Percentiles rank a stretch among this genome's conserved stretches.
Conservation (phyloP, 352 stramenopile genomes). For the Phytophthora tentaculata region DNA sequence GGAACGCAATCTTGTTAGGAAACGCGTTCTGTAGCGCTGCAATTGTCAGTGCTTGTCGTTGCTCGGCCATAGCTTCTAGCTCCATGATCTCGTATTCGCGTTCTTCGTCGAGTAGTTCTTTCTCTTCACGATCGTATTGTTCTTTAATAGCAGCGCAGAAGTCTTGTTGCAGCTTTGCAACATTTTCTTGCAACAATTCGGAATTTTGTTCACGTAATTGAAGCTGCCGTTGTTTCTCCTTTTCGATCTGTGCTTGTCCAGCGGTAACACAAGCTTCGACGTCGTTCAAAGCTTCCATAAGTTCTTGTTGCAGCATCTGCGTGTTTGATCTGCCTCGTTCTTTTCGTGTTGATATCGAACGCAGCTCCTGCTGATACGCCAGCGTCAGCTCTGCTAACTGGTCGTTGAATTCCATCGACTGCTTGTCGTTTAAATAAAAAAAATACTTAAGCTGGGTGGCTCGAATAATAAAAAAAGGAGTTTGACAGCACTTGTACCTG, state of each 20-base stretch:
- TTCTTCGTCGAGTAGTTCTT: conserved; percentile 39
- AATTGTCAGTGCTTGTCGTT: conserved; percentile 43
- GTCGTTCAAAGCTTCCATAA: conserved; percentile 62
- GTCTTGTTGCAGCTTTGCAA: conserved; percentile 40
- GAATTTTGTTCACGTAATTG: conserved; percentile 50
- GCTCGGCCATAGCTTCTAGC: conserved; percentile 51
- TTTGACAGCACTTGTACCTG: conserved; percentile 27
- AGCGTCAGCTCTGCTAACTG: conserved; percentile 58
- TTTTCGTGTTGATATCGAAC: conserved; percentile 47
- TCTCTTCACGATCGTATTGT: conserved; percentile 28
- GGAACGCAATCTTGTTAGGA: conserved; percentile 46
- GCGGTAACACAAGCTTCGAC: conserved; percentile 54
- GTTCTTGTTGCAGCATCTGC: conserved; percentile 67
- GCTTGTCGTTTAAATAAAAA: background rate
- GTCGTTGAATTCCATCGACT: conserved; percentile 75
- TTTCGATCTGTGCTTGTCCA: conserved; percentile 48
- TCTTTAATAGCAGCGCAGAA: conserved; percentile 33
- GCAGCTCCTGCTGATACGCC: conserved; percentile 64
- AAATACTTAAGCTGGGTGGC: background rate
- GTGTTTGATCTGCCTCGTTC: conserved; percentile 54
- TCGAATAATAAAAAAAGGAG: background rate
- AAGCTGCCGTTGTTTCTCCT: conserved; percentile 55
- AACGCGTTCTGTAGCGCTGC: conserved; percentile 45
- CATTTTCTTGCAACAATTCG: conserved; percentile 39
- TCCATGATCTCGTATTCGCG: conserved; percentile 51